Base-by-base conservation (phyloP, 1,284 basidiomycete genomes). In the Moniliophthora roreri region DNA sequence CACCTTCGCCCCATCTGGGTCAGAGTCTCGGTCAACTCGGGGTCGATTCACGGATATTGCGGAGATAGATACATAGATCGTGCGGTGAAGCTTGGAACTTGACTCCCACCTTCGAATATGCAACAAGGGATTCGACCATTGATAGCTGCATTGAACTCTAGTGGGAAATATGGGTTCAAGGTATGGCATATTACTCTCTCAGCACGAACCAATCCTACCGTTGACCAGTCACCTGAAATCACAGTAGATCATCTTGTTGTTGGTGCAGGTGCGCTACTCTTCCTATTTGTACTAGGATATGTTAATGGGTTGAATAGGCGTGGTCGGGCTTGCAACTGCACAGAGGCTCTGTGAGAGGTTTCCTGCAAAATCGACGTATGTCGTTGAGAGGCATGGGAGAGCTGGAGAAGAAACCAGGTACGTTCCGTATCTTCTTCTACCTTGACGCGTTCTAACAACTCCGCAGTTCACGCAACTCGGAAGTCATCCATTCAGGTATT, bases 401-500 rank as follows among this genome's bases (percentile, higher is more conserved):
- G 82, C 82, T 1, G 93, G 93, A 1, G 85, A 93, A 65, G 93
- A 95, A 66, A 93, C 77, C 11, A 95, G 91, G 93, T 89, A 61
- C 49, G 72, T 57, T 48, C 50, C 16, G 35, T 13, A 35, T 11
- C 50, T 38, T 37, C 16, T 23, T 16, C 44, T 16, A 24, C 40
- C 36, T 4, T 24, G 48, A 15, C 52, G 20, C 40, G 37, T 38
- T 40, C 23, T 50, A 15, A 28, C 44, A 6, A 20, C n/a, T 24
- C 16, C 10, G 20, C 55, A 95, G 92, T 66, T 94, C 94, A 36
- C 85, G 96, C 18, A 98, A 98, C 67, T 96, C 93, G 1, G 96
- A 98, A 65, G 96, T 99, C 13, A 90, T 98, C 40, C 95, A 98
- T 71, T 92, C 93, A 56, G 92, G 91, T 84, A 63, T 52, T 42